These are phyloP conservation scores for Baorangia bicolor DNA, from an alignment of 768 basidiomycete genomes.

Conservation along the genomic window DNA sequence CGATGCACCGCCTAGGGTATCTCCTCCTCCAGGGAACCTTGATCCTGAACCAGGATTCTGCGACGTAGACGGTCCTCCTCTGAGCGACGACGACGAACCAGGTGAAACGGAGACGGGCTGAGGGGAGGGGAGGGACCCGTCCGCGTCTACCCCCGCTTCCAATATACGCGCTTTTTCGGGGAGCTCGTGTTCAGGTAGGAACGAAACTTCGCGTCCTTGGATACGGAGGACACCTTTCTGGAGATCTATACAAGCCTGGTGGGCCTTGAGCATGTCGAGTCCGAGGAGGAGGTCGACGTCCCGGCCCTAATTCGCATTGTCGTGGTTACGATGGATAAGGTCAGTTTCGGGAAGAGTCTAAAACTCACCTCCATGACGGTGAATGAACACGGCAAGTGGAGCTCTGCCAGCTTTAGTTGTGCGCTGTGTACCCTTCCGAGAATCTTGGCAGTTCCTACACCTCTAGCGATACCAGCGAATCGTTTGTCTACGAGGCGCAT, in stretches of 20 bases:
- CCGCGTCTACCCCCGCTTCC: slow-evolving; percentile 33
- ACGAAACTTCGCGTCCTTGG: slow-evolving; percentile 82
- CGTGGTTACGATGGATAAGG: background rate
- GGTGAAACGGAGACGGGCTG: slow-evolving; percentile 22
- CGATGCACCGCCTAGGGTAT: slow-evolving; percentile 53
- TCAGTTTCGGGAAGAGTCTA: no score
- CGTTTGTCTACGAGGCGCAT: slow-evolving; percentile 91
- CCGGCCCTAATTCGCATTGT: slow-evolving; percentile 55
- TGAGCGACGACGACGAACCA: slow-evolving; percentile 4
- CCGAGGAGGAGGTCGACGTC: slow-evolving; percentile 96
- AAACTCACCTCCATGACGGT: slow-evolving; percentile 84
- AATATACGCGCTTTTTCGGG: slow-evolving; percentile 70
- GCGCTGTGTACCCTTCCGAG: slow-evolving; percentile 93
- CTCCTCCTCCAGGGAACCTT: slow-evolving; percentile 69
- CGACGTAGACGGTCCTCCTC: slow-evolving; percentile 17
- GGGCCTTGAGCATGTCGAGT: slow-evolving; percentile 98
- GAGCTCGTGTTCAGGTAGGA: slow-evolving; percentile 92
- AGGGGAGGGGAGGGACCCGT: slow-evolving; percentile 18
- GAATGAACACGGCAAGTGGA: slow-evolving; percentile 86
- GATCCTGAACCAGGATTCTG: slow-evolving; percentile 42
- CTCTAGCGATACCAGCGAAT: slow-evolving; percentile 86
- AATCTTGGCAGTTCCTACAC: slow-evolving; percentile 93
- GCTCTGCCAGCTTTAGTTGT: slow-evolving; percentile 83
- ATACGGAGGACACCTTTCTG: slow-evolving; percentile 89
- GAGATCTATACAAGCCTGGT: slow-evolving; percentile 95